Percentiles rank a stretch among this genome's conserved stretches.
Conservation (phyloP, 2,329 filamentous ascomycete genomes). For the Ramularia endophylla region DNA sequence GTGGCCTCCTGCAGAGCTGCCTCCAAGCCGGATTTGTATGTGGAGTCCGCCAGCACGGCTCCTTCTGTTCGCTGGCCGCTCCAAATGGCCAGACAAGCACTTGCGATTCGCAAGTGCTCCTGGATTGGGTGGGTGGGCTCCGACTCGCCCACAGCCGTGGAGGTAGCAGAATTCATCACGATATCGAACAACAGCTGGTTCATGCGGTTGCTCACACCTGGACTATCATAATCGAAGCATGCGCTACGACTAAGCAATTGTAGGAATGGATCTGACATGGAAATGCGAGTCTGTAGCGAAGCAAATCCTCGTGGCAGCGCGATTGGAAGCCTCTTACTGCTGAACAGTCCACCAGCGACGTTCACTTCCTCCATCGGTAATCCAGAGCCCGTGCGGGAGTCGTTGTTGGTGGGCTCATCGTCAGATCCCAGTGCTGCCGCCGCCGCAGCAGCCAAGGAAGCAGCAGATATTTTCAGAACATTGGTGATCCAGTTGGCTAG, state of each 20-base stretch:
- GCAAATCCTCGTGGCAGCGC: slow-evolving; percentile 30
- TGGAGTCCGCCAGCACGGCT: slow-evolving; percentile 21
- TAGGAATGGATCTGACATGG: slow-evolving; percentile 24
- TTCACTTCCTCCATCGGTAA: slow-evolving; percentile 14
- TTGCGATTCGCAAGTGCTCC: slow-evolving; percentile 27
- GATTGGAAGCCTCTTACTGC: slow-evolving; percentile 20
- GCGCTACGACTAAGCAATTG: slow-evolving; percentile 28
- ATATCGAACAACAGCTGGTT: slow-evolving; percentile 29
- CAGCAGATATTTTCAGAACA: slow-evolving; percentile 18
- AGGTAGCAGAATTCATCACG: slow-evolving; percentile 22
- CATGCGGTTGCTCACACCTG: slow-evolving; percentile 25
- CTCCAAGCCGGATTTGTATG: slow-evolving; percentile 26
- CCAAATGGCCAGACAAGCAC: slow-evolving; percentile 29
- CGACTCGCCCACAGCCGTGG: slow-evolving; percentile 2
- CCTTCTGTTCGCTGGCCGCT: slow-evolving; percentile 28
- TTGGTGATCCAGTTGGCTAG: slow-evolving; percentile 20
- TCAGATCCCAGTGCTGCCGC: slow-evolving; percentile 6
- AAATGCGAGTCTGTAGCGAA: slow-evolving; percentile 22
- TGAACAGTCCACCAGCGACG: slow-evolving; percentile 12
- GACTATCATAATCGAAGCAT: slow-evolving; percentile 30
- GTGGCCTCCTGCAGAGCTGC: slow-evolving; percentile 29
- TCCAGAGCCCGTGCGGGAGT: slow-evolving; percentile 6
- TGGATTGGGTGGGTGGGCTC: slow-evolving; percentile 25
- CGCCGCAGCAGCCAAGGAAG: slow-evolving; percentile 12
- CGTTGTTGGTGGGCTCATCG: not conserved